These are phyloP conservation scores for Volvox africanus DNA, from an alignment of 139 green algal genomes.

Conservation along the genomic window DNA sequence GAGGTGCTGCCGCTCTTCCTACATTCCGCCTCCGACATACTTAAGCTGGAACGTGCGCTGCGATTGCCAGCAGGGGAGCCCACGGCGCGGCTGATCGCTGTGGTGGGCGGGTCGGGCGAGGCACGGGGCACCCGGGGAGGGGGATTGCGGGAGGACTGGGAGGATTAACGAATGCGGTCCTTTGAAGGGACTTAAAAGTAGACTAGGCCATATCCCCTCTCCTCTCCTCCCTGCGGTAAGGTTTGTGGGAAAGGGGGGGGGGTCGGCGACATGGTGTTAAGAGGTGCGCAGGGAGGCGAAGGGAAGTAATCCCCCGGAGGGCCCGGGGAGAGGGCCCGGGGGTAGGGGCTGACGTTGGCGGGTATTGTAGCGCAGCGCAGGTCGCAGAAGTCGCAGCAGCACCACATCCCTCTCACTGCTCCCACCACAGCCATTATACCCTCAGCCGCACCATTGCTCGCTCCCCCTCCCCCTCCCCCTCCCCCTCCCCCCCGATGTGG, in stretches of 20 bases:
- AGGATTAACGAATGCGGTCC: background rate
- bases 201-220: background rate
- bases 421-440: no score
- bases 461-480: no score
- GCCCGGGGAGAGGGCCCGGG: no score
- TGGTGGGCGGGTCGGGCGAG: background rate
- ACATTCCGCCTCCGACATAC: conserved; percentile 8
- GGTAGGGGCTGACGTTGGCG: no score
- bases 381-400: no score
- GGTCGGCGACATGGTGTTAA: background rate
- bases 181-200: no score
- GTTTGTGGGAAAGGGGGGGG: background rate
- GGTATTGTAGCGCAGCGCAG: no score
- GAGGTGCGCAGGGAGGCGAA: background rate
- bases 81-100: conserved; percentile 16
- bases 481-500: no score
- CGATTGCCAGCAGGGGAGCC: background rate
- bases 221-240: no score
- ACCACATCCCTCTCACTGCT: no score
- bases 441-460: no score
- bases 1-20: conserved; percentile 25
- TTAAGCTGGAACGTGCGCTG: conserved; percentile 41
- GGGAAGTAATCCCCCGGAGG: no score
- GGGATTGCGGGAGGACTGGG: background rate
- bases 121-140: background rate